A percentile compares a stretch with the other conserved stretches of the same genome.
Conservation (phyloP, 106 monocot species). For the Alisma plantagoaquatica region DNA sequence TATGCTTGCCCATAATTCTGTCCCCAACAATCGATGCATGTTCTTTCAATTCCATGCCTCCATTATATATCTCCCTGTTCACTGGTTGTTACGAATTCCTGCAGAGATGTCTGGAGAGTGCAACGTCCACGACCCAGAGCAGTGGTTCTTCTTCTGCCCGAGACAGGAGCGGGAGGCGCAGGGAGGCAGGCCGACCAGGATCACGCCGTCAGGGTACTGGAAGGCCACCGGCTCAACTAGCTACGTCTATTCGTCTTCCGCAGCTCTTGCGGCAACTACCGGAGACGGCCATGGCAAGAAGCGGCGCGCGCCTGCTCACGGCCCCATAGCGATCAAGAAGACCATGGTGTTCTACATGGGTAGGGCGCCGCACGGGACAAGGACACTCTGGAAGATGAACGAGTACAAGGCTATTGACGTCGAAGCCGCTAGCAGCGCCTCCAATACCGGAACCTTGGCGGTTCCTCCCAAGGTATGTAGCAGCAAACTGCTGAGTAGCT, state of each 20-base stretch:
- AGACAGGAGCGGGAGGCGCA: conserved; percentile 48
- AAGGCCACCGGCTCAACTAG: conserved; percentile 65
- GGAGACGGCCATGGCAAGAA: no score
- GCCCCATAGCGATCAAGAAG: conserved; percentile 52
- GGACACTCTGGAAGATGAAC: conserved; percentile 79
- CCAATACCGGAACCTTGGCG: neutral
- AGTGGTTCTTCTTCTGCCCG: conserved; percentile 89
- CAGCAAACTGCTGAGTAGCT: neutral
- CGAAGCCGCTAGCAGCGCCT: neutral
- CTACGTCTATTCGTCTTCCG: conserved; percentile 30
- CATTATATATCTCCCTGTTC: neutral
- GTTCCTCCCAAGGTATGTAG: no score
- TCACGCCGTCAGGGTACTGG: conserved; percentile 72
- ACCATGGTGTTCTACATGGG: conserved; percentile 80
- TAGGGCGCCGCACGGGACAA: conserved; percentile 36
- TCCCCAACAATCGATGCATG: neutral
- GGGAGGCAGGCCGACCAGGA: conserved; percentile 58
- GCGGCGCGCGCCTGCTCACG: no score
- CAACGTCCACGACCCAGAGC: conserved; percentile 26
- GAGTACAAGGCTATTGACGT: conserved; percentile 46
- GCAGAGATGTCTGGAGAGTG: conserved; percentile 29
- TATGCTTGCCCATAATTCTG: neutral
- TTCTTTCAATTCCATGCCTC: neutral
- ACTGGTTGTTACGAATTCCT: neutral
- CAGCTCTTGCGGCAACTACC: neutral